Evolutionary conservation across 352 stramenopile species (phyloP).

Genomic region (Phytophthora pluvialis): DNA sequence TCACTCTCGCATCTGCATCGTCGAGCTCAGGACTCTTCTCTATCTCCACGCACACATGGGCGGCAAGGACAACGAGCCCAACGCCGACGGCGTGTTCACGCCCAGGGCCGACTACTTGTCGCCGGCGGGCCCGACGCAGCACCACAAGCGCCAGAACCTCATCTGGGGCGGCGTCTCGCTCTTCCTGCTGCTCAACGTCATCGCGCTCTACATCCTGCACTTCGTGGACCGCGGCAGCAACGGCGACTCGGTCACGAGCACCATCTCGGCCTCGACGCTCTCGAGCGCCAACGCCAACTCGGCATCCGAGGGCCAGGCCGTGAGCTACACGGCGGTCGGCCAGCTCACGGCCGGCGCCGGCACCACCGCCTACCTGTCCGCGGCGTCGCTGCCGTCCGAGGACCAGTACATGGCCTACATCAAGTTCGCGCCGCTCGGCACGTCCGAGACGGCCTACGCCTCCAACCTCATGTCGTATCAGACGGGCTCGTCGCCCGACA

Average conservation of each 20-base stretch:
- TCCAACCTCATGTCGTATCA: slow-evolving; percentile 73
- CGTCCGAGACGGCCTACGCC: slow-evolving; percentile 48
- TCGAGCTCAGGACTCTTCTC: slow-evolving; percentile 7
- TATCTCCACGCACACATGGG: slow-evolving; percentile 25
- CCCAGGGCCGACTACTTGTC: slow-evolving; percentile 49
- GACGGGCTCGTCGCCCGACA: slow-evolving; percentile 43
- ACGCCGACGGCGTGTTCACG: slow-evolving; percentile 57
- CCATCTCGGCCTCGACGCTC: slow-evolving; percentile 46
- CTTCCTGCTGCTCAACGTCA: slow-evolving; percentile 83
- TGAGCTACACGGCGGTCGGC: slow-evolving; percentile 64
- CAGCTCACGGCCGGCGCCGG: slow-evolving; percentile 63
- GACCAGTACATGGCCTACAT: slow-evolving; percentile 61
- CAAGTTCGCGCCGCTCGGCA: slow-evolving; percentile 61
- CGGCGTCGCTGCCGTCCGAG: slow-evolving; percentile 48
- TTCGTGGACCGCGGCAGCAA: slow-evolving; percentile 67
- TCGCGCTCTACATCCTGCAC: slow-evolving; percentile 85
- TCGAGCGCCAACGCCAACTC: slow-evolving; percentile 29
- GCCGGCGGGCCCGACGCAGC: slow-evolving; percentile 17
- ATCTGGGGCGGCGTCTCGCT: slow-evolving; percentile 42
- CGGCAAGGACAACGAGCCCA: slow-evolving; percentile 48
- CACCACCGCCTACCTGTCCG: slow-evolving; percentile 74
- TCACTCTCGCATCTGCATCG: slow-evolving; percentile 30
- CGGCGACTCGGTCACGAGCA: slow-evolving; percentile 38
- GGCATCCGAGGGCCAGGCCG: slow-evolving; percentile 54
- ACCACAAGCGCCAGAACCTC: slow-evolving; percentile 44